These are phyloP conservation scores for Coniochaeta hoffmannii DNA, from an alignment of 2,329 filamentous ascomycete genomes.

Conservation along the genomic window DNA sequence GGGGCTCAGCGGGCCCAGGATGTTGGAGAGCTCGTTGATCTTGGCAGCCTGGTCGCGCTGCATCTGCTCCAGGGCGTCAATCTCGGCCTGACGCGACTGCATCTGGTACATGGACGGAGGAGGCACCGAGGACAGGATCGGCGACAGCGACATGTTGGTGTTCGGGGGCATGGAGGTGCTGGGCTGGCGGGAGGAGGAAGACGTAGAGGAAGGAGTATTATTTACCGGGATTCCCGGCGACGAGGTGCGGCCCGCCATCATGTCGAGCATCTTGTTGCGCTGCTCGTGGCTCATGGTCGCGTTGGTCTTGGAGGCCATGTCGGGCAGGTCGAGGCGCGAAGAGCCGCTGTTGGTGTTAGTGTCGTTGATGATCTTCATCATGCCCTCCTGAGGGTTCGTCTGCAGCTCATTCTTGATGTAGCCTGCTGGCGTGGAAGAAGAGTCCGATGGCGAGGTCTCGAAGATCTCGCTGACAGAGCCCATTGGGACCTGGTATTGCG, in stretches of 20 bases:
- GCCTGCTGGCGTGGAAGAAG: slow-evolving; percentile 32
- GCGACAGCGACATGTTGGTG: slow-evolving; percentile 27
- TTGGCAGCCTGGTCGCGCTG: slow-evolving; percentile 72
- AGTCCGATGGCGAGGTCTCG: slow-evolving; percentile 41
- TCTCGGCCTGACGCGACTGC: slow-evolving; percentile 62
- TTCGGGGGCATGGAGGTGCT: slow-evolving; percentile 13
- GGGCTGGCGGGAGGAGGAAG: slow-evolving; percentile 6
- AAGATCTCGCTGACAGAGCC: slow-evolving; percentile 55
- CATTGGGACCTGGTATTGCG: slow-evolving; percentile 31
- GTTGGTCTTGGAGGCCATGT: slow-evolving; percentile 48
- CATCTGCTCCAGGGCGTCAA: slow-evolving; percentile 71
- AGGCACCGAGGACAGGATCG: slow-evolving; percentile 37
- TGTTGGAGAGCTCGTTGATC: slow-evolving; percentile 65
- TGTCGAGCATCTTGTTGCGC: slow-evolving; percentile 49
- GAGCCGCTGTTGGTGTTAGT: slow-evolving; percentile 42
- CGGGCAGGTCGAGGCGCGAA: slow-evolving; percentile 43
- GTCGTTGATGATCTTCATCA: slow-evolving; percentile 60
- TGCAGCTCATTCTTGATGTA: slow-evolving; percentile 49
- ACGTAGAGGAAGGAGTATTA: slow-evolving; percentile 2
- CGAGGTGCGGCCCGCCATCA: slow-evolving; percentile 45
- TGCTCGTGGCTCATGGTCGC: slow-evolving; percentile 50
- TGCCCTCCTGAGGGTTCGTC: slow-evolving; percentile 50
- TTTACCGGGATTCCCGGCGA: not conserved
- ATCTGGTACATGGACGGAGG: slow-evolving; percentile 54
- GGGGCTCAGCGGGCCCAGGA: slow-evolving; percentile 74